Conservation (phyloP, 2,329 filamentous ascomycete genomes). For the Ustulina deusta region DNA sequence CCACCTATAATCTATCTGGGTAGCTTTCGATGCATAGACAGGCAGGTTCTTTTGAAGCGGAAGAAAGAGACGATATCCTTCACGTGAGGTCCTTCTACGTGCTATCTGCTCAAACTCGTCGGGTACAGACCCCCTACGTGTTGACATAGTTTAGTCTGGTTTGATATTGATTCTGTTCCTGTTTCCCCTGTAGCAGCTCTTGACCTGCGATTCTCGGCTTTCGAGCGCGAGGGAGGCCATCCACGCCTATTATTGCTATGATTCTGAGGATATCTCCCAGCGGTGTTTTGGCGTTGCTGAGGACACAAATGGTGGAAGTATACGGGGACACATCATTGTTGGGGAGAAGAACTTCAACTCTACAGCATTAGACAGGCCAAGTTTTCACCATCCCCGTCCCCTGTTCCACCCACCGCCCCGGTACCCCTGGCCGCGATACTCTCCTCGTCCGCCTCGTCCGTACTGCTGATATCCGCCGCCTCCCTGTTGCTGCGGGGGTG, state of each 20-base stretch:
- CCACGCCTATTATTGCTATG: not conserved
- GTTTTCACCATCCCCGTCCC: constrained; percentile 45
- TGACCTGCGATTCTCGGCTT: not conserved
- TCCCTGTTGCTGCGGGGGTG: constrained; percentile 37
- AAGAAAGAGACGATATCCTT: too few species aligned
- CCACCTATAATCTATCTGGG: too few species aligned
- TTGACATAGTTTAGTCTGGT: not conserved
- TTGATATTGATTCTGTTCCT: not conserved
- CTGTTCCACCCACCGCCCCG: constrained; percentile 46
- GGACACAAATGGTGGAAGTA: not conserved
- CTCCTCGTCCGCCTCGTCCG: constrained; percentile 49
- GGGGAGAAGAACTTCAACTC: not conserved
- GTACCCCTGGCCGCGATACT: constrained; percentile 49
- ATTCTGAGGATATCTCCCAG: not conserved
- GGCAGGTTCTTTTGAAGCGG: too few species aligned
- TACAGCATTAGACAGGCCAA: not conserved
- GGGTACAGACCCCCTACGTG: too few species aligned
- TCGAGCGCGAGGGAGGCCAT: not conserved
- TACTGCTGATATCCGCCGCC: constrained; percentile 47
- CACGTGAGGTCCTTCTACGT: too few species aligned
- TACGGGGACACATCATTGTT: not conserved
- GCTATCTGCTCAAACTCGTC: too few species aligned
- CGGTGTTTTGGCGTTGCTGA: not conserved
- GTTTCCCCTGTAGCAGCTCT: not conserved
- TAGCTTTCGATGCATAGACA: too few species aligned